Conservation (phyloP, 345 rosid species). For the Bruguiera sexangula region DNA sequence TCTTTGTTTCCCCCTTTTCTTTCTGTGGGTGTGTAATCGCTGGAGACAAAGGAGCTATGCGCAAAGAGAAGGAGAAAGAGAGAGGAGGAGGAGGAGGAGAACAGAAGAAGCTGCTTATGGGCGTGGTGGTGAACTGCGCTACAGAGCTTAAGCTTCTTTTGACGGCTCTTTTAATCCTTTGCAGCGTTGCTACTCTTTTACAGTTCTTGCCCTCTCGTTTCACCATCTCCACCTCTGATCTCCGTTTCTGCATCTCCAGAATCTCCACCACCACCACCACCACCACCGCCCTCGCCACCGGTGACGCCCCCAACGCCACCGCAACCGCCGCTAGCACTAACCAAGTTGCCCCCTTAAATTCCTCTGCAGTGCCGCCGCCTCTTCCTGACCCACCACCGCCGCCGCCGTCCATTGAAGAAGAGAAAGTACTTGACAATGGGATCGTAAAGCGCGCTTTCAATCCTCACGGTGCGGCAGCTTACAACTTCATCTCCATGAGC, state of each 20-base stretch:
- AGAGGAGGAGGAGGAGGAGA: constrained; percentile 25
- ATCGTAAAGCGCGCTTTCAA: constrained; percentile 56
- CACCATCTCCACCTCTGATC: constrained; percentile 65
- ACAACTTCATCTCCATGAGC: constrained; percentile 74
- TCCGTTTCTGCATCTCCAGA: constrained; percentile 71
- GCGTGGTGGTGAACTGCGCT: constrained; percentile 62
- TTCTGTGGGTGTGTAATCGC: no score
- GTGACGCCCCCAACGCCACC: not conserved
- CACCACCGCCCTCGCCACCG: not conserved
- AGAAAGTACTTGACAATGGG: constrained; percentile 45
- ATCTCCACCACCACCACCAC: constrained; percentile 27
- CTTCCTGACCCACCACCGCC: constrained; percentile 16
- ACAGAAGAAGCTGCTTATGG: constrained; percentile 47
- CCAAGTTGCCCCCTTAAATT: not conserved
- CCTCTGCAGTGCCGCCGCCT: constrained; percentile 16
- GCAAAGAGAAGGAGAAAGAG: constrained; percentile 42
- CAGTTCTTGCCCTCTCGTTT: constrained; percentile 75
- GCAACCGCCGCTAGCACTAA: constrained; percentile 11
- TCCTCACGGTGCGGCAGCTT: constrained; percentile 71
- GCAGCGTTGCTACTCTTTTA: constrained; percentile 56
- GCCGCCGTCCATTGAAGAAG: constrained; percentile 23
- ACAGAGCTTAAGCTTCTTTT: constrained; percentile 66
- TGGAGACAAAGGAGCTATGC: constrained; percentile 27
- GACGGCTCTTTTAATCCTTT: constrained; percentile 59
- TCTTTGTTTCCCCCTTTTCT: no score